Evolutionary conservation across 257 asterid genomes (phyloP).

Genomic region (Osmanthus fragrans): DNA sequence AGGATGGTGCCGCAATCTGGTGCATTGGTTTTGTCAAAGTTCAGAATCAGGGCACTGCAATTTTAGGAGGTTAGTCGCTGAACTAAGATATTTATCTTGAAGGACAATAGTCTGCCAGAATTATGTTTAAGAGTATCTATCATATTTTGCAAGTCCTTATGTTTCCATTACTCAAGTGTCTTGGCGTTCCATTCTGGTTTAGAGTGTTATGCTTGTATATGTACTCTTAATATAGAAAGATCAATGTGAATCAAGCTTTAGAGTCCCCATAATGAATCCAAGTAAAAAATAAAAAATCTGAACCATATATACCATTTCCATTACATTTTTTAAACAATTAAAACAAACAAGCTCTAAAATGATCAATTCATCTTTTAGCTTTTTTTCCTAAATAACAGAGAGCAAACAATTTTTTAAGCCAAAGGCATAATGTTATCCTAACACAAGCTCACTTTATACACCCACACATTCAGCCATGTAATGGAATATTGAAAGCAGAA

Average conservation of each 20-base stretch:
- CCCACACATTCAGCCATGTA: neutral
- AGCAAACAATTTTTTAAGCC: neutral
- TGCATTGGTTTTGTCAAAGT: constrained; percentile 75
- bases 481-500: neutral
- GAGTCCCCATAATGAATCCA: neutral
- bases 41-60: constrained; percentile 56
- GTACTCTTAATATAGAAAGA: too few species aligned
- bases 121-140: neutral
- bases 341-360: neutral
- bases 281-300: neutral
- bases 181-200: neutral
- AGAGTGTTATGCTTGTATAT: neutral
- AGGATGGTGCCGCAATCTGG: constrained; percentile 82
- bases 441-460: neutral
- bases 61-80: constrained; percentile 77
- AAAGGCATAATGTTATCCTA: neutral
- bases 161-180: neutral
- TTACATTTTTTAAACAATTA: neutral
- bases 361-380: neutral
- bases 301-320: neutral
- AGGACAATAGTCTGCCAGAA: constrained; percentile 12
- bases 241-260: too few species aligned
- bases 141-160: neutral
- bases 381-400: neutral
- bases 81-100: constrained; percentile 1